phyloP scores from a whole-genome alignment of 176 grass and related monocot species.

The Themeda triandra region DNA sequence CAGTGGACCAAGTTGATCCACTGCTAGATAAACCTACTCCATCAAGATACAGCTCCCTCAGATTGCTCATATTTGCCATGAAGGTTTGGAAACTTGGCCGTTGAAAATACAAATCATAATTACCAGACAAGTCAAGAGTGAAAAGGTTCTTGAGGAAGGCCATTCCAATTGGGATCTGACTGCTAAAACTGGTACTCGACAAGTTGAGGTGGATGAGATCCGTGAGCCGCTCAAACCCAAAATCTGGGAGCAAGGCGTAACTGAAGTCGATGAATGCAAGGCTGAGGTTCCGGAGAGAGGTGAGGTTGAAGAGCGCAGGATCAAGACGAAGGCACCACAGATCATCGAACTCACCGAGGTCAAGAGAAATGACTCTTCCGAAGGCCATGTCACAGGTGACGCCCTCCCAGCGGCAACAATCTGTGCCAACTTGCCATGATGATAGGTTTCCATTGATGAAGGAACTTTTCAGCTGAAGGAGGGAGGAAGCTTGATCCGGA shows the following conservation, averaged over 20 bases:
- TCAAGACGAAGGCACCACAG: background rate
- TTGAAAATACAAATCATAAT: background rate
- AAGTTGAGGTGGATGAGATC: constrained; percentile 10
- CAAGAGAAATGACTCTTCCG: constrained; percentile 9
- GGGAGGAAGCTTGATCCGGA: constrained; percentile 24
- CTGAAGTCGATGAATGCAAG: constrained; percentile 13
- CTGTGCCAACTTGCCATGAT: constrained; percentile 19
- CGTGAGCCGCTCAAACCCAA: constrained; percentile 9
- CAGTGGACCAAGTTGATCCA: constrained; percentile 3
- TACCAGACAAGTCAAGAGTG: constrained; percentile 17
- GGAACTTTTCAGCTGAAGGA: constrained; percentile 23
- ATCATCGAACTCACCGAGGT: background rate
- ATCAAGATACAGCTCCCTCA: constrained; percentile 27
- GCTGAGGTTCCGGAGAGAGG: constrained; percentile 16
- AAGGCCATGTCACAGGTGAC: background rate
- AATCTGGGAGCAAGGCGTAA: background rate
- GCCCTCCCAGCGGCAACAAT: constrained; percentile 28
- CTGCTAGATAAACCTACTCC: background rate
- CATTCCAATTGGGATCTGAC: constrained; percentile 8
- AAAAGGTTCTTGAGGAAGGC: constrained; percentile 22
- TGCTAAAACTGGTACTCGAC: background rate
- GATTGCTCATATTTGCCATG: constrained; percentile 26
- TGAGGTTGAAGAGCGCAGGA: constrained; percentile 20
- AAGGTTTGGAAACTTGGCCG: background rate
- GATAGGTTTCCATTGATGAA: background rate